These are phyloP conservation scores for Fusarium sp. DNA, from an alignment of 2,329 filamentous ascomycete genomes.

Conservation along the genomic window DNA sequence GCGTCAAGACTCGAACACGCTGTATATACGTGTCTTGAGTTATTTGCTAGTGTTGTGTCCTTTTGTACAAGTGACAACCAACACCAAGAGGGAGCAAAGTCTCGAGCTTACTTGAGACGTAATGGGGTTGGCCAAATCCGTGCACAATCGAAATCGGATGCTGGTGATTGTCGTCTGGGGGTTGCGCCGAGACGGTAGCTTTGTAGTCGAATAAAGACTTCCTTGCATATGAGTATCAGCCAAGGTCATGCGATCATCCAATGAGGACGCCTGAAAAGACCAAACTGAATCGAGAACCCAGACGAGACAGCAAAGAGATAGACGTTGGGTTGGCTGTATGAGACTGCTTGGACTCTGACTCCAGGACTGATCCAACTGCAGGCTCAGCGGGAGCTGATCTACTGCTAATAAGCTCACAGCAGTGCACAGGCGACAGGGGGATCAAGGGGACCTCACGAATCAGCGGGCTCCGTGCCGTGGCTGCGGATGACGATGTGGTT, in stretches of 20 bases:
- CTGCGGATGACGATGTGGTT: conserved; percentile 37
- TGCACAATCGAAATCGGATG: neutral
- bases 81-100: neutral
- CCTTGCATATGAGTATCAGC: conserved; percentile 11
- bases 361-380: conserved; percentile 14
- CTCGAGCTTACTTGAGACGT: neutral
- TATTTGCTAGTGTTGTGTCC: neutral
- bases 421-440: conserved; percentile 27
- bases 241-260: conserved; percentile 2
- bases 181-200: conserved; percentile 6
- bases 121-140: neutral
- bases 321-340: conserved; percentile 5
- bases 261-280: neutral
- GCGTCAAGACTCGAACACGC: conserved; percentile 3
- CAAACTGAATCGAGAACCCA: neutral
- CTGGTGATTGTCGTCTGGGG: neutral
- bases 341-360: conserved; percentile 1
- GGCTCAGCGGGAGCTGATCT: conserved; percentile 19
- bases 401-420: conserved; percentile 34
- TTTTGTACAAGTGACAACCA: neutral
- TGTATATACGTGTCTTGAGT: neutral
- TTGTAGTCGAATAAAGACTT: conserved; percentile 1
- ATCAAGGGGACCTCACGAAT: conserved; percentile 28
- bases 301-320: neutral
- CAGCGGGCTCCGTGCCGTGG: conserved; percentile 31